Conservation (phyloP, 2,329 filamentous ascomycete species). For the Fusarium citri region DNA sequence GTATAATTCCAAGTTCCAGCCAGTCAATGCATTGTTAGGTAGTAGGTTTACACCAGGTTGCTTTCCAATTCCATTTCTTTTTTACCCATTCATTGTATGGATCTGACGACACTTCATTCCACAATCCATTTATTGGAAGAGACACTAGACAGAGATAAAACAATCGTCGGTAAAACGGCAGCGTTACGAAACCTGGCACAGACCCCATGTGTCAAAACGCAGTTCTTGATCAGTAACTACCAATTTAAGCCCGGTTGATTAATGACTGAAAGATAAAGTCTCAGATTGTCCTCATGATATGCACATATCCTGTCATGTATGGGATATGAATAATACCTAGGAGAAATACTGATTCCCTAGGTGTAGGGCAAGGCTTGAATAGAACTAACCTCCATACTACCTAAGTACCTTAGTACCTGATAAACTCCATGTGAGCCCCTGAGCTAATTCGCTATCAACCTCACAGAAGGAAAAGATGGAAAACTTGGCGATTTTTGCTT, state of each 20-base stretch:
- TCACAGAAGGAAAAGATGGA: not conserved
- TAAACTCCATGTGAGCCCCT: constrained; percentile 21
- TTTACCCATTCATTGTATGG: not conserved
- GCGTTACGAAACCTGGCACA: constrained; percentile 26
- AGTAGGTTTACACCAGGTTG: not conserved
- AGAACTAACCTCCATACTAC: not conserved
- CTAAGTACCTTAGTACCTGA: not conserved
- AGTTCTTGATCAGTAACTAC: not conserved
- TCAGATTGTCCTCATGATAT: constrained; percentile 6
- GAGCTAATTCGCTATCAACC: constrained; percentile 20
- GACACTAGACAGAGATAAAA: constrained; percentile 22
- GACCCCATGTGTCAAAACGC: constrained; percentile 13
- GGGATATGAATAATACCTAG: not conserved
- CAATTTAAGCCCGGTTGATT: constrained; percentile 1
- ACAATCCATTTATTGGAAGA: constrained; percentile 16
- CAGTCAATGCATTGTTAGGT: not conserved
- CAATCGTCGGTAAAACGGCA: constrained; percentile 16
- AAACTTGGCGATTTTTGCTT: not conserved
- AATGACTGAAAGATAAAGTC: not conserved
- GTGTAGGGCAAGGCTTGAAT: constrained; percentile 25
- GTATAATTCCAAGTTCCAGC: not conserved
- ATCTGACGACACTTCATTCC: constrained; percentile 32
- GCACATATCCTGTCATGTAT: not conserved
- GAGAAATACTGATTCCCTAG: not conserved
- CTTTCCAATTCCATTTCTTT: not conserved